Evolutionary conservation across 805 yeast genomes (phyloP).

Genomic region (Wickerhamiella nectarea): DNA sequence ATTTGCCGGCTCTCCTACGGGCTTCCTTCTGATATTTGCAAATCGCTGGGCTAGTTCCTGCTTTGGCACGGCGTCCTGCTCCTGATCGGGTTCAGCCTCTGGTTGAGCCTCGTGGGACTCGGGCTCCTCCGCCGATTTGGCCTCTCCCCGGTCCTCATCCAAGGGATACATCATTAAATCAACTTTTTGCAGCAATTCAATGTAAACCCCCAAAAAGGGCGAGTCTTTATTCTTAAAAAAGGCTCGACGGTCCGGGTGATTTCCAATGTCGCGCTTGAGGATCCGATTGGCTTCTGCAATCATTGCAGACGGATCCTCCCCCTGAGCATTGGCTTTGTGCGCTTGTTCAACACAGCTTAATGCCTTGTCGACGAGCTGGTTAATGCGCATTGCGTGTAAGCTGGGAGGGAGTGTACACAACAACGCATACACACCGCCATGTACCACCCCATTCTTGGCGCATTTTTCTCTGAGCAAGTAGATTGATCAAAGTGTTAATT

Average conservation of each 20-base stretch:
- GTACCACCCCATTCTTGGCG: no score
- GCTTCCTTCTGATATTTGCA: not conserved
- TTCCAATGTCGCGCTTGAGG: slow-evolving; percentile 5
- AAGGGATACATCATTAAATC: slow-evolving; percentile 1
- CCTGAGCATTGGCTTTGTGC: not conserved
- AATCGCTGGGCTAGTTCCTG: not conserved
- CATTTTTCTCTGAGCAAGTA: no score
- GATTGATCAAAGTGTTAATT: no score
- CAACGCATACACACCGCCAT: no score
- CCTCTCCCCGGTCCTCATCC: not conserved
- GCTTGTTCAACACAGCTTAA: slow-evolving; percentile 1
- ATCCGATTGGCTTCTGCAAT: slow-evolving; percentile 3
- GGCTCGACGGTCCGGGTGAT: not conserved
- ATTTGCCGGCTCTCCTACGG: not conserved
- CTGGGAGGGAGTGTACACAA: not conserved
- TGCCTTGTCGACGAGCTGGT: slow-evolving; percentile 6
- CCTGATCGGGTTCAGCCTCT: not conserved
- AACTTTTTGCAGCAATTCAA: slow-evolving; percentile 1
- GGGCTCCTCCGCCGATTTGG: no score
- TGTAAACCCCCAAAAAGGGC: not conserved
- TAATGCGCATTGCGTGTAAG: slow-evolving; percentile 2
- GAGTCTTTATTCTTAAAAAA: slow-evolving; percentile 1
- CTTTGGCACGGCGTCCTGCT: not conserved
- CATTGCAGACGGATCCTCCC: not conserved
- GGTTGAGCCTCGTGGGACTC: not conserved